These are phyloP conservation scores for Gaertneriomyces semiglobifer DNA, from an alignment of 192 early-diverging fungal species.

Conservation along the genomic window DNA sequence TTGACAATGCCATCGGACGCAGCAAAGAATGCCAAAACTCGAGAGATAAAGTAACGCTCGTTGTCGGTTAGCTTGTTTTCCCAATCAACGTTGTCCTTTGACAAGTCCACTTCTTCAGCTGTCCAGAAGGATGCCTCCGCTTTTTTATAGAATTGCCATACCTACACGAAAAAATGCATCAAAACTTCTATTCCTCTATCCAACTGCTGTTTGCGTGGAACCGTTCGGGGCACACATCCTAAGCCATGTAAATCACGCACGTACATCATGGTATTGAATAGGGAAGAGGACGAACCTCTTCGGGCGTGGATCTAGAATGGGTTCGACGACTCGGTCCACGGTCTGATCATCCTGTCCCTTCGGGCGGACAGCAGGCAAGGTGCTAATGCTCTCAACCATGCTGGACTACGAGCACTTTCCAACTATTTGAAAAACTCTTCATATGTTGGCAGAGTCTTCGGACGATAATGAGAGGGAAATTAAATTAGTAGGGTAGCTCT, in stretches of 20 bases:
- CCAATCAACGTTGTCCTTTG: constrained; percentile 79
- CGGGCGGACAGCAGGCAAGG: too few relatives aligned
- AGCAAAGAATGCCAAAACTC: constrained; percentile 84
- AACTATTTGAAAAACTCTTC: too few relatives aligned
- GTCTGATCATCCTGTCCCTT: too few relatives aligned
- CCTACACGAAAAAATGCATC: constrained; percentile 37
- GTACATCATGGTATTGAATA: constrained; percentile 50
- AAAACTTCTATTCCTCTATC: not conserved
- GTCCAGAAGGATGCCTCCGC: constrained; percentile 97
- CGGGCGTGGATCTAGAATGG: constrained; percentile 35
- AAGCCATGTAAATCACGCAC: not conserved
- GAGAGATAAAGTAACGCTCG: constrained; percentile 81
- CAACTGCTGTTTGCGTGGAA: too few relatives aligned
- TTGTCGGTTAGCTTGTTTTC: constrained; percentile 72
- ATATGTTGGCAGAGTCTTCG: too few relatives aligned
- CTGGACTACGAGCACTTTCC: too few relatives aligned
- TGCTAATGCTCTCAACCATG: too few relatives aligned
- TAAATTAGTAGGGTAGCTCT: too few relatives aligned
- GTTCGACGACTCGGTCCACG: constrained; percentile 24
- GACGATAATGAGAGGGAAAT: too few relatives aligned
- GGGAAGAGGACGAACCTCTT: constrained; percentile 53
- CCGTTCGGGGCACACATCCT: not conserved
- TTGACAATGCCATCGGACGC: constrained; percentile 89
- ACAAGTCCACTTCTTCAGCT: constrained; percentile 92
- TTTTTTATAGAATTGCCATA: constrained; percentile 97